A percentile compares a stretch with the other conserved stretches of the same genome.
phyloP scores from a whole-genome alignment of 352 stramenopile genomes.

The Globisporangium camurandrum region DNA sequence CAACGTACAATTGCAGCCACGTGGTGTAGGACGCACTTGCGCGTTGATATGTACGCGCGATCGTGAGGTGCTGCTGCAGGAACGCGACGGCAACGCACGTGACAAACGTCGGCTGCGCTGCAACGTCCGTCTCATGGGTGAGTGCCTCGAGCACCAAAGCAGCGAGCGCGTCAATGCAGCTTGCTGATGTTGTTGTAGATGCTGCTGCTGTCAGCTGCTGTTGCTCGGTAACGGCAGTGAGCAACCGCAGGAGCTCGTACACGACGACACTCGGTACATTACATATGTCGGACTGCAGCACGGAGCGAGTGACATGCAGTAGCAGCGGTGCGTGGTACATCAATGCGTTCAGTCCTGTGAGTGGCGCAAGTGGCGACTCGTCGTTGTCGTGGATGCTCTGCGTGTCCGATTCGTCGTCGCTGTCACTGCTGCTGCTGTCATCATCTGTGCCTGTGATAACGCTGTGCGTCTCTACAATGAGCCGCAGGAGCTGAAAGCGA shows the following conservation, averaged over 20 bases:
- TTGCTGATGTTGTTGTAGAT: neutral
- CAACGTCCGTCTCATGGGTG: constrained; percentile 8
- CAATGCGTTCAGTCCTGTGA: neutral
- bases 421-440: neutral
- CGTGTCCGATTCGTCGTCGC: neutral
- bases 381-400: neutral
- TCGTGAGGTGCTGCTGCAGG: constrained; percentile 19
- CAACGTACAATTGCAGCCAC: constrained; percentile 20
- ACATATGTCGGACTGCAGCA: neutral
- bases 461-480: constrained; percentile 16
- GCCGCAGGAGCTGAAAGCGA: constrained; percentile 41
- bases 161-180: neutral
- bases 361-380: neutral
- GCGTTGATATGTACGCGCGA: constrained; percentile 10
- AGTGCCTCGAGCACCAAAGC: neutral
- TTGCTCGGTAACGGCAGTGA: constrained; percentile 20
- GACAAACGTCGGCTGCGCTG: constrained; percentile 32
- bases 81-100: constrained; percentile 30
- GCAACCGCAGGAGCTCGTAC: constrained; percentile 20
- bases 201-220: constrained; percentile 2
- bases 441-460: neutral
- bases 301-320: neutral
- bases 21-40: constrained; percentile 9
- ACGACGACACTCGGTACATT: neutral
- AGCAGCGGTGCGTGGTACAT: neutral